Evolutionary conservation across 1,139 yeast species (phyloP), one percentile per base, ranked within the genome.

Genomic region (Kluyveromyces sp.): DNA sequence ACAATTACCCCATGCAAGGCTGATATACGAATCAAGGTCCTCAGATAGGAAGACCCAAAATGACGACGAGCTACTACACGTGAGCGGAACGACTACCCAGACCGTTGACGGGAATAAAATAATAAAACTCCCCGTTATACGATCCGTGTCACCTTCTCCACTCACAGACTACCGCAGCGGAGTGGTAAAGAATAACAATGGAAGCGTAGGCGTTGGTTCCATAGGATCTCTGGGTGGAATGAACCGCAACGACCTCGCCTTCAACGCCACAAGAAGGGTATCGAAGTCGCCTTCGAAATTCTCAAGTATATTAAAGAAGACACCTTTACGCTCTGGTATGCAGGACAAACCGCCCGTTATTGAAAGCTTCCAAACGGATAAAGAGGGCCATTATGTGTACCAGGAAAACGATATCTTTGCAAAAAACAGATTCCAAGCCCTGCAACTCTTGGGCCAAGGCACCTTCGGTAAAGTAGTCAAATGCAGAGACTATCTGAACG

Each of bases 381-480:
- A 80, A 44, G 89, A 87, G 53, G 96, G 96, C 0, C 94, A 89
- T 64, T 88, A 86, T 60, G 76, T 85, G 42, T 81, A 84, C 36
- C 77, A 72, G 47, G 66, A 73, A 10, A 79, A 81, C 50, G 80
- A 81, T 39, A 56, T 66, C 3, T 82, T 83, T 64, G 83, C 90
- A 32, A 78, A 83, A 54, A 79, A 78, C 43, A 71, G 95, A 43
- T 82, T 83, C 57, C 67, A 78, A 28, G 81, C 86, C 25, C 69
- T 77, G 34, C 75, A 81, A 47, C 70, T 88, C 45, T 70, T 94
- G 50, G 99, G 99, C 26, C 97, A 92, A 61, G 99, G 99, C 5
- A 94, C 98, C 0, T 94, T 92, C 70, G 98, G 98, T 25, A 92
- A 90, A 63, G 99, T 94, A 10, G 84, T 89, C 36, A 80, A 80